Percentiles rank a stretch among this genome's conserved stretches.
Conservation (phyloP, 495 filamentous ascomycete species). For the Xylaria intraflava region DNA sequence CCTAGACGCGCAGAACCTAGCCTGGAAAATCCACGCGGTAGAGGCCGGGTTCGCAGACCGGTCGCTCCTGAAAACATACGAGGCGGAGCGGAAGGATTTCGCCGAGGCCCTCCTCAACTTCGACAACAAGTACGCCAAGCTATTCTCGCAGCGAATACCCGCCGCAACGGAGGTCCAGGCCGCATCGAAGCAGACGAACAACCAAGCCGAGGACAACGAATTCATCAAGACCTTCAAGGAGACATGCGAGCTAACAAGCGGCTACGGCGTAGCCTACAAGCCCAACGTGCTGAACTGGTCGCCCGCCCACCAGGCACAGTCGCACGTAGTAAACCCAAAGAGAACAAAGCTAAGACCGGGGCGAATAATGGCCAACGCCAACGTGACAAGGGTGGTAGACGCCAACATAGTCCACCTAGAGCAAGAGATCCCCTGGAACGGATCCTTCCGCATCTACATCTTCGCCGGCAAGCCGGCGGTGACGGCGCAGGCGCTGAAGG, state of each 20-base stretch:
- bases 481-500: constrained; percentile 52
- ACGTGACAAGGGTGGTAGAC: constrained; percentile 77
- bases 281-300: constrained; percentile 58
- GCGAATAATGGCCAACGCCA: constrained; percentile 64
- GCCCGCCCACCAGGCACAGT: constrained; percentile 63
- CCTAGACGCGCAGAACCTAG: constrained; percentile 74
- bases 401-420: constrained; percentile 82
- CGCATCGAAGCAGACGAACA: constrained; percentile 27
- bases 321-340: constrained; percentile 56
- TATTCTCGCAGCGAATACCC: constrained; percentile 56
- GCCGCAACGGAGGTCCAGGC: constrained; percentile 45
- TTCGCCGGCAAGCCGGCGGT: constrained; percentile 64
- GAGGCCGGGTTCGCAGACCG: constrained; percentile 55
- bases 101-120: constrained; percentile 67
- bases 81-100: constrained; percentile 60
- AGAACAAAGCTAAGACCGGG: constrained; percentile 59
- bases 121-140: constrained; percentile 63
- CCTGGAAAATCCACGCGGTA: constrained; percentile 75
- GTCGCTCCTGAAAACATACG: constrained; percentile 62
- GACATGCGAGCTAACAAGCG: constrained; percentile 63
- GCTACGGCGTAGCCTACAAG: constrained; percentile 63
- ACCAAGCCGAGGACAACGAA: constrained; percentile 52
- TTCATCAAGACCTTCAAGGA: constrained; percentile 65
- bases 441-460: constrained; percentile 77
- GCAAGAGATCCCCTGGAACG: constrained; percentile 81